These are phyloP conservation scores for Histomonas meleagridis DNA, from an alignment of 208 protist genomes.

Conservation along the genomic window DNA sequence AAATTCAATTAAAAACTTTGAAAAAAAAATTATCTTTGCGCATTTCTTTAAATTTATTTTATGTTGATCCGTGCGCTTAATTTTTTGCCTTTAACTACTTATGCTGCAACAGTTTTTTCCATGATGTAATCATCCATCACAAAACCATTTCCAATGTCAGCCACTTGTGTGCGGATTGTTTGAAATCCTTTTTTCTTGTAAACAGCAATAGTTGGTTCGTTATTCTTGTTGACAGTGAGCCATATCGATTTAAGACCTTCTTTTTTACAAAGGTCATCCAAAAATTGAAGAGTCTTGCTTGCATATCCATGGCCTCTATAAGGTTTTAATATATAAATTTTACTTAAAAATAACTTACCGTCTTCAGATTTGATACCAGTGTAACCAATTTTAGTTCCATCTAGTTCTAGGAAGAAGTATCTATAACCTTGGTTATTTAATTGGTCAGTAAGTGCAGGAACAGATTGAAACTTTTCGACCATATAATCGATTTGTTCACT, in stretches of 20 bases:
- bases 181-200: background rate
- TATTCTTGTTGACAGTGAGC: background rate
- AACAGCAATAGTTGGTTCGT: background rate
- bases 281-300: background rate
- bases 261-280: background rate
- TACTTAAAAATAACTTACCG: background rate
- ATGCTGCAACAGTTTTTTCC: background rate
- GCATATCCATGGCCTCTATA: background rate
- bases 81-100: too few species aligned
- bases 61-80: too few species aligned
- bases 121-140: background rate
- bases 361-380: background rate
- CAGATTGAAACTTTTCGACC: background rate
- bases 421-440: background rate
- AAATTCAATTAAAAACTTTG: too few species aligned
- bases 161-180: background rate
- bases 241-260: background rate
- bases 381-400: background rate
- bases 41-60: too few species aligned
- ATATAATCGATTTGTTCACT: background rate
- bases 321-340: background rate
- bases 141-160: background rate
- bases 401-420: background rate
- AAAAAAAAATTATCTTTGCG: too few species aligned
- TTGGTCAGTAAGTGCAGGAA: background rate